Percentiles rank a stretch among this genome's conserved stretches.
phyloP scores from a whole-genome alignment of 139 green algal genomes.

The Micractinium conductrix region DNA sequence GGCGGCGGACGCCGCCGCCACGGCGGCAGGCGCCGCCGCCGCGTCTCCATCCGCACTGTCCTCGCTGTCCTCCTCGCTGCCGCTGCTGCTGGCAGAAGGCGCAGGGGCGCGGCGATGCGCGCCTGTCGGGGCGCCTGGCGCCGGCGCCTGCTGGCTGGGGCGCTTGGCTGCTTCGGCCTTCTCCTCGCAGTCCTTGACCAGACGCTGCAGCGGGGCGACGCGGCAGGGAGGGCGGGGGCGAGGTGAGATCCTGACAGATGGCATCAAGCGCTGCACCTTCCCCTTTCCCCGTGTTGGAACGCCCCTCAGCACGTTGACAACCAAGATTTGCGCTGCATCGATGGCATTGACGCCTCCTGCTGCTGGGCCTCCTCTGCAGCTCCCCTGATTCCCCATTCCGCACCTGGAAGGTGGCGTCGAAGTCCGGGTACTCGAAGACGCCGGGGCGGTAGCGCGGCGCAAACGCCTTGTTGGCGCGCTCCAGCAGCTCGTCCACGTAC shows the following conservation, averaged over 20 bases:
- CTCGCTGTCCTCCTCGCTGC: conserved; percentile 17
- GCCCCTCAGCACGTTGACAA: too few relatives aligned
- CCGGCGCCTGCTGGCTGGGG: conserved; percentile 1
- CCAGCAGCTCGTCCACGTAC: conserved; percentile 91
- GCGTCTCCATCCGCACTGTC: background rate
- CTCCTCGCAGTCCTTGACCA: conserved; percentile 74
- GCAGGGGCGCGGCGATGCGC: background rate
- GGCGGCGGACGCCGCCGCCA: background rate
- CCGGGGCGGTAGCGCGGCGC: conserved; percentile 11
- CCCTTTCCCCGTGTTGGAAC: too few relatives aligned
- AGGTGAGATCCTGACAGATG: background rate
- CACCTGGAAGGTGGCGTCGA: conserved; percentile 31
- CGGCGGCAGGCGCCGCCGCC: background rate
- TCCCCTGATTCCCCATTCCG: too few relatives aligned
- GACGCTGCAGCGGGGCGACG: conserved; percentile 25
- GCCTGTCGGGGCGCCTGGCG: background rate
- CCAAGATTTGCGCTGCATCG: too few relatives aligned
- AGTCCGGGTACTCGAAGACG: conserved; percentile 27
- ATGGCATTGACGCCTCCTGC: too few relatives aligned
- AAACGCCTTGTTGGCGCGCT: conserved; percentile 71
- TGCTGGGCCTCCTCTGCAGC: too few relatives aligned
- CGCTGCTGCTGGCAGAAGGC: background rate
- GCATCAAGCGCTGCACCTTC: too few relatives aligned
- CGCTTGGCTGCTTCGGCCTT: conserved; percentile 56
- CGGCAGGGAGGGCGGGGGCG: background rate